A percentile compares a stretch with the other conserved stretches of the same genome.
phyloP scores from a whole-genome alignment of 1,284 basidiomycete species.

The Ustilago xerochloae region DNA sequence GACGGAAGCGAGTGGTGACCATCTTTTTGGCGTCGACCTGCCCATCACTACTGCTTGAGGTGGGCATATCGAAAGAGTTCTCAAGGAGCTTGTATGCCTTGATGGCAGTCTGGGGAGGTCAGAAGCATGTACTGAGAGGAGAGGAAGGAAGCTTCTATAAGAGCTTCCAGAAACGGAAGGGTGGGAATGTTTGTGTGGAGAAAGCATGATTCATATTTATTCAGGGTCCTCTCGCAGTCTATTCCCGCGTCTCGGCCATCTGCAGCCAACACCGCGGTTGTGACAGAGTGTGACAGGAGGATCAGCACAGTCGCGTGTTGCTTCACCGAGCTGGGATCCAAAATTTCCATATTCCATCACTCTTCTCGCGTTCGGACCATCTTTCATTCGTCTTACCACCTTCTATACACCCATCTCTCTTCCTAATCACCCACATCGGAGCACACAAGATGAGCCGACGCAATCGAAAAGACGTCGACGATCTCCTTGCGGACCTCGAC shows the following conservation, averaged over 20 bases:
- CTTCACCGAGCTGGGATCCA: background rate
- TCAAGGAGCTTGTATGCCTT: background rate
- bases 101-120: background rate
- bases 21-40: conserved; percentile 3
- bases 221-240: conserved; percentile 9
- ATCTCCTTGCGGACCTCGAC: conserved; percentile 65
- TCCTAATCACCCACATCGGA: no score
- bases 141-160: background rate
- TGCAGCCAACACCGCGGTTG: background rate
- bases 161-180: background rate
- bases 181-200: conserved; percentile 5
- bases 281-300: no score
- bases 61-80: no score
- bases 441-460: conserved; percentile 35
- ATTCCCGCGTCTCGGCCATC: background rate
- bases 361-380: conserved; percentile 31
- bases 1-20: conserved; percentile 35
- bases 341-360: background rate
- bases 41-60: background rate
- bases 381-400: background rate
- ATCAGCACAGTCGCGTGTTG: conserved; percentile 1
- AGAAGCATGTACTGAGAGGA: background rate
- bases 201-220: background rate
- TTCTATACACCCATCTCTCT: background rate
- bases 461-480: conserved; percentile 61